Percentiles rank a stretch among this genome's conserved stretches.
These are phyloP conservation scores for Jamesozyma gamospora DNA, from an alignment of 805 yeast genomes.

Conservation along the genomic window DNA sequence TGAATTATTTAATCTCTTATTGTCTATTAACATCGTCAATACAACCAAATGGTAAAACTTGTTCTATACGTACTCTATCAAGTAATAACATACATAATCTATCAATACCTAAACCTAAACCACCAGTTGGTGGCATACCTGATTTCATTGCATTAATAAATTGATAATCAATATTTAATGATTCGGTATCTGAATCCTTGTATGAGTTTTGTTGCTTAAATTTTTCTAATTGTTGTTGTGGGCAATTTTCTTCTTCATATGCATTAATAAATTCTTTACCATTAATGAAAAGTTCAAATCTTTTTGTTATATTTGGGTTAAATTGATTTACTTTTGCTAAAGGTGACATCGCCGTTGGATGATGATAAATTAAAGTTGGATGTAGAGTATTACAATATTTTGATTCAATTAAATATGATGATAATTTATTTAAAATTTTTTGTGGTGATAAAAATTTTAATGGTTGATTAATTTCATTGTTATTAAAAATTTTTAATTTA, in stretches of 20 bases:
- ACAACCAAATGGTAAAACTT: constrained; percentile 66
- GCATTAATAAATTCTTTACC: constrained; percentile 85
- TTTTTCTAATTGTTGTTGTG: constrained; percentile 56
- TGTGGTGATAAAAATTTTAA: constrained; percentile 35
- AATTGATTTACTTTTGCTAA: constrained; percentile 57
- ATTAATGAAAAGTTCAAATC: constrained; percentile 78
- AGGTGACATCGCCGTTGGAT: constrained; percentile 81
- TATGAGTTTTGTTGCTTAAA: constrained; percentile 47
- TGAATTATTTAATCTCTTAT: too few relatives aligned
- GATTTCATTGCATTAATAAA: constrained; percentile 74
- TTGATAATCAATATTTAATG: constrained; percentile 45
- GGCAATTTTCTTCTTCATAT: constrained; percentile 92
- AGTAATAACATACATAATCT: constrained; percentile 73
- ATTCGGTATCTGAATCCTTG: constrained; percentile 44
- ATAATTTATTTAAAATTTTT: constrained; percentile 54
- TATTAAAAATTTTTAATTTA: constrained; percentile 1
- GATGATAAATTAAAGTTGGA: constrained; percentile 73
- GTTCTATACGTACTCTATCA: constrained; percentile 56
- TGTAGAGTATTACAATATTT: constrained; percentile 32
- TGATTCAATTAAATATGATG: constrained; percentile 56
- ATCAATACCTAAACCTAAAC: constrained; percentile 95
- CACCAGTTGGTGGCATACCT: constrained; percentile 97
- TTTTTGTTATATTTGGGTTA: constrained; percentile 37
- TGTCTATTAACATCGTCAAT: constrained; percentile 49
- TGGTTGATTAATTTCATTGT: neutral